phyloP scores from a whole-genome alignment of 208 protist genomes.

The Leishmania major region DNA sequence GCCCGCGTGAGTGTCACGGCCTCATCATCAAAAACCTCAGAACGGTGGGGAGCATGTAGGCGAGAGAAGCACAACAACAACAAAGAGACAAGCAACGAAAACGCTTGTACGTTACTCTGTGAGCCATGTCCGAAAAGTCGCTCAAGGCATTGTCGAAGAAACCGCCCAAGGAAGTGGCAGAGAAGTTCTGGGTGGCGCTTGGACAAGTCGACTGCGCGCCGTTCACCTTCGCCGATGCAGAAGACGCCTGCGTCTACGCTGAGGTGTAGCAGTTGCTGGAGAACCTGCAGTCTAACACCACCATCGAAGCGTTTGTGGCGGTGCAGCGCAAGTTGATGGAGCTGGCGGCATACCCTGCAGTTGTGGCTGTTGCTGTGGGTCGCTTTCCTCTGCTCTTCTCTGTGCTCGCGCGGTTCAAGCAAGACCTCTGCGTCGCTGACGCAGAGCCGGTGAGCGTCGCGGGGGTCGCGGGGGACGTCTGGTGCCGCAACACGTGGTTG shows the following conservation, averaged over 20 bases:
- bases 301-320: constrained; percentile 1
- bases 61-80: not conserved
- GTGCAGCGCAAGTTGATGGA: constrained; percentile 16
- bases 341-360: constrained; percentile 19
- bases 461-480: constrained; percentile 20
- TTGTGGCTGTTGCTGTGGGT: constrained; percentile 21
- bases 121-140: not conserved
- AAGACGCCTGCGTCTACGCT: constrained; percentile 22
- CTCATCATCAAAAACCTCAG: not conserved
- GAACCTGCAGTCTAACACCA: constrained; percentile 7
- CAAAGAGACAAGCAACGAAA: too few relatives aligned
- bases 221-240: constrained; percentile 19
- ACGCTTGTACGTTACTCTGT: too few relatives aligned
- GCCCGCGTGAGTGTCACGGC: not conserved
- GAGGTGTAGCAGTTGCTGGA: constrained; percentile 19
- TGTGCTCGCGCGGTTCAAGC: constrained; percentile 2
- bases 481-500: constrained; percentile 38
- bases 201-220: constrained; percentile 25
- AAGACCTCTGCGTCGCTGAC: not conserved
- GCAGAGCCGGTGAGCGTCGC: constrained; percentile 10
- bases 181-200: not conserved
- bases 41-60: too few relatives aligned
- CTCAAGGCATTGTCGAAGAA: not conserved
- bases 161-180: not conserved
- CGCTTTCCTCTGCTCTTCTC: constrained; percentile 32